These are phyloP conservation scores for Fusarium sp. DNA, from an alignment of 2,329 filamentous ascomycete species.

Conservation along the genomic window DNA sequence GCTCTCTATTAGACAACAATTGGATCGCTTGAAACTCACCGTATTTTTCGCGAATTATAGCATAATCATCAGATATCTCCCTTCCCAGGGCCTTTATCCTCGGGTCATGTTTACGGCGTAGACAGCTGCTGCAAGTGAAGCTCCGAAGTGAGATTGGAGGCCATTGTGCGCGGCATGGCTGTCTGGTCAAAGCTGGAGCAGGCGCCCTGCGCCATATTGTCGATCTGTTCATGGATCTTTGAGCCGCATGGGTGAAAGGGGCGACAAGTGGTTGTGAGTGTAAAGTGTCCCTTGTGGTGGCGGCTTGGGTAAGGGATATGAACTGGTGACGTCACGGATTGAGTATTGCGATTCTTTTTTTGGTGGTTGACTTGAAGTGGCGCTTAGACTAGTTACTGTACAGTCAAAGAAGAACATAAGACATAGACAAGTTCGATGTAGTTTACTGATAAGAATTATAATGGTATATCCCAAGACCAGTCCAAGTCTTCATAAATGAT, in stretches of 20 bases:
- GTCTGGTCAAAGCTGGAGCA: neutral
- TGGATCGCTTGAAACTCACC: slow-evolving; percentile 49
- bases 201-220: slow-evolving; percentile 33
- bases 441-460: too few relatives aligned
- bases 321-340: slow-evolving; percentile 43
- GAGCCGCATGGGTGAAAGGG: slow-evolving; percentile 17
- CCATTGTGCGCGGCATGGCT: slow-evolving; percentile 16
- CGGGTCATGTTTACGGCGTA: slow-evolving; percentile 53
- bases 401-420: too few relatives aligned
- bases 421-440: too few relatives aligned
- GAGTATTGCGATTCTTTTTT: slow-evolving; percentile 12
- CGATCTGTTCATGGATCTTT: slow-evolving; percentile 44
- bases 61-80: slow-evolving; percentile 64
- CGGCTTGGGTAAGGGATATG: slow-evolving; percentile 3
- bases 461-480: too few relatives aligned
- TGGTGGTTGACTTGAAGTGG: neutral
- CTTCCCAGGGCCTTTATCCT: slow-evolving; percentile 59
- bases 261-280: slow-evolving; percentile 3
- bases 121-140: slow-evolving; percentile 29
- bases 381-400: neutral
- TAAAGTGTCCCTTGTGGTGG: neutral
- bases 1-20: neutral
- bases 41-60: slow-evolving; percentile 61
- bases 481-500: too few relatives aligned
- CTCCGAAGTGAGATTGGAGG: slow-evolving; percentile 9